Evolutionary conservation across 1,284 basidiomycete genomes (phyloP), one percentile per base, ranked within the genome.

Genomic region (Dichomitus squalens): DNA sequence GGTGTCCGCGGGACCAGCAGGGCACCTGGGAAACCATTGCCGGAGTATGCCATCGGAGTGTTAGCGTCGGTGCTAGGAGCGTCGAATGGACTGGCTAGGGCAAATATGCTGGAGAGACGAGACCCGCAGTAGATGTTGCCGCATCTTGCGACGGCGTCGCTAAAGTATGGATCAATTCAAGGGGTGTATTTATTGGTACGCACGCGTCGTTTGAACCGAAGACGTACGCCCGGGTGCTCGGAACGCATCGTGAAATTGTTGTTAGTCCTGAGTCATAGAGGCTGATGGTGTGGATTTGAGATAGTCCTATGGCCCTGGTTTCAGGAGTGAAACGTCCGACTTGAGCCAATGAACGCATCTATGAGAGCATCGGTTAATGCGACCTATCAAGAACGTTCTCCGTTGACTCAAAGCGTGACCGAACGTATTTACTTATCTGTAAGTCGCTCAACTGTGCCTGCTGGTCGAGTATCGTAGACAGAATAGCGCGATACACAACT

Each of bases 171-270:
- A 2, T 4, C 2, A 27, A 8, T 31, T n/a, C 18, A n/a, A 35
- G 49, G 40, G 16, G 41, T 14, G 38, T 4, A 23, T 1, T 25
- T n/a, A n/a, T n/a, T n/a, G 41, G 12, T 11, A 53, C 78, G 46
- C 59, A 86, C 86, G 35, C 87, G 73, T 68, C 89, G 64, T 89
- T 87, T 0, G 80, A 75, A 4, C 89, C 85, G 60, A 89, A 88
- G 21, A 86, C 80, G 61, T 90, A 89, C 0, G 87, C 86, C 33
- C 71, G 66, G 0, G 69, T 70, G 4, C 84, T 77, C 0, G 80
- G 40, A 3, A 88, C 73, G 86, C 86, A 88, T 7, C 83, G 85
- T 85, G 48, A 1, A 21, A n/a, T n/a, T n/a, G n/a, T n/a, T 7
- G 21, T 27, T 2, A 14, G 41, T 43, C 25, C 29, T 7, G 12